phyloP scores from a whole-genome alignment of 371 early-diverging fungal species.

The Apophysomyces elegans region DNA sequence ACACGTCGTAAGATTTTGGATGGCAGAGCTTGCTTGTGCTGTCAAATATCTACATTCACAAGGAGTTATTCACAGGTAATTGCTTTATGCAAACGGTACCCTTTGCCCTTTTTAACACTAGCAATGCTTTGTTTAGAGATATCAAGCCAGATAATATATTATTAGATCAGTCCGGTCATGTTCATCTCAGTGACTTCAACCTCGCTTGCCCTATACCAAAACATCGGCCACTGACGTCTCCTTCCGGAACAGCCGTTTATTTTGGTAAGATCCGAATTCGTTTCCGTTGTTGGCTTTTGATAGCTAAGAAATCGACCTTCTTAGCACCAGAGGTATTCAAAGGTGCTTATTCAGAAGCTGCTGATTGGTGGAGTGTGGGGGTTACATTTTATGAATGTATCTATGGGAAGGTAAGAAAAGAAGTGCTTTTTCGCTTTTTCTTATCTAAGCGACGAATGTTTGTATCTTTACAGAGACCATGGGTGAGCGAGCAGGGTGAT shows the following conservation, averaged over 20 bases:
- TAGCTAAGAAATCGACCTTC: constrained; percentile 5
- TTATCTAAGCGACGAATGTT: no score
- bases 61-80: constrained; percentile 70
- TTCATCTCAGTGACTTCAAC: constrained; percentile 76
- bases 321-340: constrained; percentile 75
- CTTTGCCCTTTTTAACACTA: not conserved
- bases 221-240: constrained; percentile 52
- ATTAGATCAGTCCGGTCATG: constrained; percentile 69
- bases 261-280: constrained; percentile 58
- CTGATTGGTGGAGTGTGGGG: constrained; percentile 92
- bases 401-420: constrained; percentile 44
- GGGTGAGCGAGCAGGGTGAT: constrained; percentile 42
- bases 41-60: constrained; percentile 73
- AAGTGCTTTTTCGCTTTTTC: not conserved
- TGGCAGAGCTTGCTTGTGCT: constrained; percentile 71
- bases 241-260: constrained; percentile 73
- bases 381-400: constrained; percentile 73
- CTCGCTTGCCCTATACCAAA: constrained; percentile 59
- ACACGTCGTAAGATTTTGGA: constrained; percentile 67
- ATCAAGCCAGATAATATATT: constrained; percentile 82
- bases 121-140: constrained; percentile 49
- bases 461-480: constrained; percentile 43
- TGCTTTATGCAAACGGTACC: no score
- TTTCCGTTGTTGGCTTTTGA: no score
- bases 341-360: constrained; percentile 57